These are phyloP conservation scores for Colletotrichum neosansevieriae DNA, from an alignment of 2,329 filamentous ascomycete species.

Conservation along the genomic window DNA sequence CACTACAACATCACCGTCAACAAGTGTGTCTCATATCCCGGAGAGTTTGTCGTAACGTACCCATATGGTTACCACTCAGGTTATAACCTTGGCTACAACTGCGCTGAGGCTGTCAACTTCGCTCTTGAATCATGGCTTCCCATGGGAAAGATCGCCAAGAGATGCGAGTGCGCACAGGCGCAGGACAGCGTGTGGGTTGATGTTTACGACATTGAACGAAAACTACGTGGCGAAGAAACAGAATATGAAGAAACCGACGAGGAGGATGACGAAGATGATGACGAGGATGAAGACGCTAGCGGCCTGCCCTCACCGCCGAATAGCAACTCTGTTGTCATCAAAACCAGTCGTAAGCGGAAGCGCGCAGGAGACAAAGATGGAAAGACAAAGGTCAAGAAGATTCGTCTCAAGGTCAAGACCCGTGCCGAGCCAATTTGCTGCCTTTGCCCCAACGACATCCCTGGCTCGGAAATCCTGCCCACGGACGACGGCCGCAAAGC, in stretches of 20 bases:
- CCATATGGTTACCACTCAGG: slow-evolving; percentile 99
- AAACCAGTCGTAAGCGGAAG: slow-evolving; percentile 73
- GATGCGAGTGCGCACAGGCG: slow-evolving; percentile 94
- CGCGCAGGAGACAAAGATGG: slow-evolving; percentile 57
- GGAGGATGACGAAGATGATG: slow-evolving; percentile 75
- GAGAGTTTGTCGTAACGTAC: slow-evolving; percentile 98
- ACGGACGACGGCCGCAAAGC: slow-evolving; percentile 91
- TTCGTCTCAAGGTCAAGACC: slow-evolving; percentile 78
- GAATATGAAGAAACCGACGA: slow-evolving; percentile 83
- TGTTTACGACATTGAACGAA: slow-evolving; percentile 94
- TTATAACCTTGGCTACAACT: slow-evolving; percentile 98
- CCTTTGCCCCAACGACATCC: slow-evolving; percentile 91
- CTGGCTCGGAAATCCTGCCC: slow-evolving; percentile 82
- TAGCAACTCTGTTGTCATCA: slow-evolving; percentile 50
- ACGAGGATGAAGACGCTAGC: slow-evolving; percentile 71
- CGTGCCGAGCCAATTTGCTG: slow-evolving; percentile 85
- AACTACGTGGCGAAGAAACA: slow-evolving; percentile 88
- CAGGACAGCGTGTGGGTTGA: slow-evolving; percentile 99
- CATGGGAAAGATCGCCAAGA: slow-evolving; percentile 95
- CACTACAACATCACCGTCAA: slow-evolving; percentile 97
- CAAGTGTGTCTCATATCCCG: slow-evolving; percentile 93
- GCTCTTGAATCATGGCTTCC: slow-evolving; percentile 95
- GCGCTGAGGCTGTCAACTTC: slow-evolving; percentile 98
- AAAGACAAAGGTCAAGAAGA: slow-evolving; percentile 78
- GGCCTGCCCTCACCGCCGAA: slow-evolving; percentile 82